phyloP scores from a whole-genome alignment of 257 asterid genomes.

The Gardenia jasminoides region DNA sequence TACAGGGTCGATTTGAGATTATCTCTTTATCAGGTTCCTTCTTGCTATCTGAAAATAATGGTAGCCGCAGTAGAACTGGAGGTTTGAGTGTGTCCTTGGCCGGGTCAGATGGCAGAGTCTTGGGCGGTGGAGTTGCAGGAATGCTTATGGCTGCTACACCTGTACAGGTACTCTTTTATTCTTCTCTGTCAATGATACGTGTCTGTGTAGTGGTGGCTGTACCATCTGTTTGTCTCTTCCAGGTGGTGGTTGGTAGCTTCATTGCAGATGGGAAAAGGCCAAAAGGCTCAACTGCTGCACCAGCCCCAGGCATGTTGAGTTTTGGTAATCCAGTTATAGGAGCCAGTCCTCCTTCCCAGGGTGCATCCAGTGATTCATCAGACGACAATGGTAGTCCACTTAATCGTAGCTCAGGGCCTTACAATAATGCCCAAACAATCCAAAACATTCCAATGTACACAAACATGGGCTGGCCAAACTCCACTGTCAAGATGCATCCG shows the following conservation, averaged over 20 bases:
- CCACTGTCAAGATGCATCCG: conserved; percentile 50
- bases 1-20: conserved; percentile 89
- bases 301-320: conserved; percentile 51
- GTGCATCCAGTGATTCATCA: conserved; percentile 65
- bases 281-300: conserved; percentile 39
- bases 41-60: conserved; percentile 55
- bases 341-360: conserved; percentile 63
- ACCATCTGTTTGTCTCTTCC: conserved; percentile 17
- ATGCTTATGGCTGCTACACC: conserved; percentile 75
- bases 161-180: conserved; percentile 53
- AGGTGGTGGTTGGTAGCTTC: conserved; percentile 92
- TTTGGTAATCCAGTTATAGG: conserved; percentile 51
- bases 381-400: conserved; percentile 64
- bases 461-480: conserved; percentile 63
- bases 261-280: conserved; percentile 72
- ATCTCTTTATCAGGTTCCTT: conserved; percentile 76
- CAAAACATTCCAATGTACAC: conserved; percentile 53
- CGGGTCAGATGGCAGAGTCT: conserved; percentile 71
- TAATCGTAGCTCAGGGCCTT: conserved; percentile 39
- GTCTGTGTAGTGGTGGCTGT: conserved; percentile 2
- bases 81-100: conserved; percentile 74
- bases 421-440: conserved; percentile 42
- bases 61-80: conserved; percentile 45
- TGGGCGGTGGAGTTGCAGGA: conserved; percentile 95
- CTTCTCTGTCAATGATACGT: neutral